Evolutionary conservation across 225 moss, liverwort and hornwort genomes (phyloP).

Genomic region (Pseudoscleropodium purum): DNA sequence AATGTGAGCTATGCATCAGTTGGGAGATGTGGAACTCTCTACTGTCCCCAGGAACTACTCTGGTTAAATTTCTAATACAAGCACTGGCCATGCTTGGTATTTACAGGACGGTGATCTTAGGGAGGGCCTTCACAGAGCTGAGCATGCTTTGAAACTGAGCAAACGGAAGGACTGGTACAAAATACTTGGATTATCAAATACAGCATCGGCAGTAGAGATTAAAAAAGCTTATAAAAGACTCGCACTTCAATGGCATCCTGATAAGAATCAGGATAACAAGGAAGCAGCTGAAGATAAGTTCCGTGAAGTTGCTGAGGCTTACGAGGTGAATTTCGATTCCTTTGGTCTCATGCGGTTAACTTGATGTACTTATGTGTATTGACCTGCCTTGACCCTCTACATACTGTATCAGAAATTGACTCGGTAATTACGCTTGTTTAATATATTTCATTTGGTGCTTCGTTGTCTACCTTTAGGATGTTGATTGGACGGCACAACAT

Average conservation of each 20-base stretch:
- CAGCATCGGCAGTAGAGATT: constrained; percentile 71
- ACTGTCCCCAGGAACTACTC: not conserved
- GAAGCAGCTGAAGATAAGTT: constrained; percentile 81
- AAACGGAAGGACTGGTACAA: constrained; percentile 96
- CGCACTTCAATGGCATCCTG: constrained; percentile 97
- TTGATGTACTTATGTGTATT: not conserved
- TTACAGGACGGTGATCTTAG: constrained; percentile 65
- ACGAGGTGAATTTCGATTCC: constrained; percentile 45
- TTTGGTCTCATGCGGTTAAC: not conserved
- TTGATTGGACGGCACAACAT: not conserved
- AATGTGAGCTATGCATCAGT: not conserved
- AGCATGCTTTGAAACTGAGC: constrained; percentile 79
- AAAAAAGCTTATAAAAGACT: constrained; percentile 83
- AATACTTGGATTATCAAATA: constrained; percentile 62
- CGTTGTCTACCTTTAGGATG: not conserved
- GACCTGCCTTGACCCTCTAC: not conserved
- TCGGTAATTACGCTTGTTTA: not conserved
- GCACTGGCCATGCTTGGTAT: not conserved
- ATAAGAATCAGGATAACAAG: constrained; percentile 81
- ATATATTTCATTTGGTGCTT: not conserved
- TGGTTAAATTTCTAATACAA: not conserved
- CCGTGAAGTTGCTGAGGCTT: constrained; percentile 92
- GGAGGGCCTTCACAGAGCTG: constrained; percentile 72
- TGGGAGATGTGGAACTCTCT: not conserved
- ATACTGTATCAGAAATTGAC: not conserved